Evolutionary conservation across 2,329 filamentous ascomycete genomes (phyloP), one percentile per base, ranked within the genome.

Genomic region (Alternaria sp.): DNA sequence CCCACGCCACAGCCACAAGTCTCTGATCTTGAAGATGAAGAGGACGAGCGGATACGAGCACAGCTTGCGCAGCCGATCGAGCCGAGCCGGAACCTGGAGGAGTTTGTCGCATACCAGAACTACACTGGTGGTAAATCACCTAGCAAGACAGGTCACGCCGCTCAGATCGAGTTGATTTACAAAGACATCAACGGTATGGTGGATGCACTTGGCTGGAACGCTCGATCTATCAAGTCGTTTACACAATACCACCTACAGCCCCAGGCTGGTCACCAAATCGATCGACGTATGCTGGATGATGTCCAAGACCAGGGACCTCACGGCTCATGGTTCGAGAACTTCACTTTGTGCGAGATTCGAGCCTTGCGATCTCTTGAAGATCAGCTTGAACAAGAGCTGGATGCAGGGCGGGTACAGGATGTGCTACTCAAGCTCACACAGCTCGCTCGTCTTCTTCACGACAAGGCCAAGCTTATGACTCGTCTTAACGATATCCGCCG

Each of bases 131-230:
- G 80, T 37, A 64, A 66, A 26, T 75, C 74, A 5, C 70, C 75
- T 7, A 77, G 71, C 23, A 84, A 81, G 64, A 72, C 77, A 30
- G 84, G 83, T 9, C 73, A 79, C 47, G 78, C 81, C 26, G 83
- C 81, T 25, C 80, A 85, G 69, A 84, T 87, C 60, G 83, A 86
- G 71, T 80, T 80, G 55, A 75, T 86, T 55, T 96, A 92, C 77
- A 87, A 91, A 47, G 92, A 95, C 72, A 92, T 95, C 76, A 95
- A 96, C 78, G 92, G 92, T 12, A 99, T 98, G 96, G 90, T 99
- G 46, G 93, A 97, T 72, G 95, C 92, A 0, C 83, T 98, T 44
- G 95, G 95, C 10, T 86, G 97, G 54, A 98, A 98, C 76, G 89
- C 92, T 6, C 87, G 95, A 15, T 89, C 86, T 8, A 72, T 90